phyloP scores from a whole-genome alignment of 169 alveolate species.

The Plasmodium ovale region DNA sequence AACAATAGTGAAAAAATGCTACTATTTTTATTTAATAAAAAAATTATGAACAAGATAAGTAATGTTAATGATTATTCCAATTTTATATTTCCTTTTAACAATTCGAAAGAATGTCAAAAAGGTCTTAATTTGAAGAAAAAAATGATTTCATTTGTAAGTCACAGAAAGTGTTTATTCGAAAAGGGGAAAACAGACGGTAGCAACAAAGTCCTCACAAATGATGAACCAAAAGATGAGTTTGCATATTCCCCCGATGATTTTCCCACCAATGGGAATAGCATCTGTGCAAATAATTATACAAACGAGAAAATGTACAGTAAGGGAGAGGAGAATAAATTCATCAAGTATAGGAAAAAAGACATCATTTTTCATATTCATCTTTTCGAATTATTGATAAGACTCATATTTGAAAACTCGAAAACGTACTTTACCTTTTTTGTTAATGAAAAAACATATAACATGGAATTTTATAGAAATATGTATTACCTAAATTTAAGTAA shows the following conservation, averaged over 20 bases:
- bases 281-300: not conserved
- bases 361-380: constrained; percentile 50
- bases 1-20: constrained; percentile 38
- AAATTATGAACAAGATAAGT: constrained; percentile 29
- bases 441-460: constrained; percentile 16
- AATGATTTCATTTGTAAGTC: constrained; percentile 34
- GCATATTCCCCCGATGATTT: too few relatives aligned
- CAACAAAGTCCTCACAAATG: not conserved
- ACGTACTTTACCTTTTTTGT: constrained; percentile 62
- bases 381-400: constrained; percentile 60
- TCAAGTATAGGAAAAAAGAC: constrained; percentile 29
- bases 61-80: constrained; percentile 57
- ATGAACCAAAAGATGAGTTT: not conserved
- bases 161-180: not conserved
- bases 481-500: constrained; percentile 54
- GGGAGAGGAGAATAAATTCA: not conserved
- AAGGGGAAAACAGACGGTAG: not conserved
- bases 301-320: not conserved
- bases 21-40: constrained; percentile 66
- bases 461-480: constrained; percentile 49
- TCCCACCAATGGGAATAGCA: not conserved
- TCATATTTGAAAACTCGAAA: constrained; percentile 59
- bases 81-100: constrained; percentile 53
- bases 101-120: constrained; percentile 41
- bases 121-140: constrained; percentile 45